Evolutionary conservation across 306 rosid genomes (phyloP), one percentile per base, ranked within the genome.

Genomic region (Citrullus mucosospermus): DNA sequence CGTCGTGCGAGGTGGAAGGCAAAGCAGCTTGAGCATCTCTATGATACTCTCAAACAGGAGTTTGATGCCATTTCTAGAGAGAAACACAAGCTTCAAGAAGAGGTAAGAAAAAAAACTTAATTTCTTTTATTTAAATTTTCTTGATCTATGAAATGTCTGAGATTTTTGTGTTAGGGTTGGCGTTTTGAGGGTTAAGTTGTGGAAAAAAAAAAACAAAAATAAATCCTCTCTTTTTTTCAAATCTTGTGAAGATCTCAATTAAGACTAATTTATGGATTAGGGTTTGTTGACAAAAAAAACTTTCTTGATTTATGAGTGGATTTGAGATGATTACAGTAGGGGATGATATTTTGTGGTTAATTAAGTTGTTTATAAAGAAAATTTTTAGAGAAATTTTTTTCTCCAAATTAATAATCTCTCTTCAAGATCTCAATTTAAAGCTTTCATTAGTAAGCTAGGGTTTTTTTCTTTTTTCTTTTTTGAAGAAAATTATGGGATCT

Each of bases 1-100:
- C 85, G 98, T 50, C 88, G 99, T 38, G 96, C 99, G 17, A 82
- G 97, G 73, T 96, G 99, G 99, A 96, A 96, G 84, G 85, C 90
- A 8, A 96, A 96, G 91, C 91, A 96, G 77, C 97, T 96, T n/a
- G 99, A 96, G 81, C 78, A 85, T 72, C 80, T 92, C 81, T 92
- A 96, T 25, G 98, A 96, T 70, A 48, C 90, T 0, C 99, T 96
- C 22, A 96, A 91, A 77, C 96, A 89, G 14, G 93, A 96, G 41
- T 87, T 84, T 81, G 98, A 92, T 75, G 83, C 56, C 53, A 82
- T 96, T 36, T 88, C 85, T 28, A 88, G 81, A 79, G 99, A 96
- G 84, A 96, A 92, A 72, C 91, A 83, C 9, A 87, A 85, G 81
- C 99, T 96, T 55, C 91, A 92, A 65, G 91, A 91, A 17, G 93